phyloP scores from a whole-genome alignment of 805 yeast genomes.

The Yarrowia hollandica region DNA sequence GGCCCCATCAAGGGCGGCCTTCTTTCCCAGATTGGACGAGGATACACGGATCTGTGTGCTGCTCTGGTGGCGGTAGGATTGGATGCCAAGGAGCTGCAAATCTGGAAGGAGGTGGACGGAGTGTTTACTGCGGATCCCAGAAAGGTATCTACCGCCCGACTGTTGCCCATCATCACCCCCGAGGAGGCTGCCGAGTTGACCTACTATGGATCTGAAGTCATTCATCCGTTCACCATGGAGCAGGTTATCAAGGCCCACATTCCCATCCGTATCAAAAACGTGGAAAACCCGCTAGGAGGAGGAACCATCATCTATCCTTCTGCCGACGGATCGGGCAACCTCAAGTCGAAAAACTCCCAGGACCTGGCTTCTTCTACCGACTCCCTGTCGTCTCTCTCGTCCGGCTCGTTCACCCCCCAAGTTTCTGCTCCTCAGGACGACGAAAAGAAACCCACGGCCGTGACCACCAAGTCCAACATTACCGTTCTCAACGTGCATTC shows the following conservation, averaged over 20 bases:
- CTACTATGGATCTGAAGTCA: constrained; percentile 96
- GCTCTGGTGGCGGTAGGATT: constrained; percentile 93
- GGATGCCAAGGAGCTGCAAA: constrained; percentile 89
- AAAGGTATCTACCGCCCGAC: constrained; percentile 85
- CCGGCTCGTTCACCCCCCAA: constrained; percentile 24
- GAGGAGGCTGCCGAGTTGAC: constrained; percentile 99
- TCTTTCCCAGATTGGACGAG: constrained; percentile 90
- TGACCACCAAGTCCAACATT: constrained; percentile 90
- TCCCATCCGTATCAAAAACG: constrained; percentile 96
- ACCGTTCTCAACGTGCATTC: constrained; percentile 92
- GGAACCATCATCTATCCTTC: constrained; percentile 95
- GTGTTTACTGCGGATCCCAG: constrained; percentile 98
- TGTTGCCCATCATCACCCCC: constrained; percentile 86
- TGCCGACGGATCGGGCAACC: constrained; percentile 26
- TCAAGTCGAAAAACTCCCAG: constrained; percentile 10
- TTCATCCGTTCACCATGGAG: constrained; percentile 98
- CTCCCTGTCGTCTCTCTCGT: constrained; percentile 8
- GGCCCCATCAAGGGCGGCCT: constrained; percentile 96
- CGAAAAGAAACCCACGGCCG: constrained; percentile 72
- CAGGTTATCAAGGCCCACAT: constrained; percentile 95
- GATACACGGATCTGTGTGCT: constrained; percentile 97
- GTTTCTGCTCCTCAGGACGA: constrained; percentile 18
- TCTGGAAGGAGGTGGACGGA: constrained; percentile 99
- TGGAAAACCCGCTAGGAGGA: constrained; percentile 85
- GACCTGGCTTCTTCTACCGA: constrained; percentile 22